Percentiles rank a stretch among this genome's conserved stretches.
phyloP scores from a whole-genome alignment of 345 rosid species.

The Eucalyptus cloeziana region DNA sequence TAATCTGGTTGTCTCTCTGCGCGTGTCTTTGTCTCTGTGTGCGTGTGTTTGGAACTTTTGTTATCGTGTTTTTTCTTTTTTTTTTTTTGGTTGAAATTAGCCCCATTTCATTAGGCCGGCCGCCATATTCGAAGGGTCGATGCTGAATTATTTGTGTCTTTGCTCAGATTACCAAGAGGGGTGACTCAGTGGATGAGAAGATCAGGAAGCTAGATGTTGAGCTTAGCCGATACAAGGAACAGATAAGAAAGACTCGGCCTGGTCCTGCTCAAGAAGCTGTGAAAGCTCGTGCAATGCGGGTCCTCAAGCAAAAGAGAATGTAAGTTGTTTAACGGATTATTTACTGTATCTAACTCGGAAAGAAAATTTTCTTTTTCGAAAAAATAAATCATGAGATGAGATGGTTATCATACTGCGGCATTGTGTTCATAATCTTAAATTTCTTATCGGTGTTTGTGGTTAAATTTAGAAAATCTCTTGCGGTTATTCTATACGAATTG shows the following conservation, averaged over 20 bases:
- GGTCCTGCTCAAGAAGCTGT: conserved; percentile 96
- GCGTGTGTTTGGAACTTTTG: neutral
- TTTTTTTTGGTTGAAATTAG: neutral
- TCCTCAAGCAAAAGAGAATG: conserved; percentile 95
- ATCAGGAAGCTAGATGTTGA: conserved; percentile 71
- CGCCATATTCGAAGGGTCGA: neutral
- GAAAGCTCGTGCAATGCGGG: conserved; percentile 90
- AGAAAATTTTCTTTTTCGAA: neutral
- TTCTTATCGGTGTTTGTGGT: neutral
- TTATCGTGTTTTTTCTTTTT: neutral
- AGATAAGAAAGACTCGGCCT: conserved; percentile 83
- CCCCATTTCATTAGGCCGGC: neutral
- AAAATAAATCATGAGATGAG: neutral
- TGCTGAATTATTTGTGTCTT: neutral
- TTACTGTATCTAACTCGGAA: neutral
- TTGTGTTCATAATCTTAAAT: neutral
- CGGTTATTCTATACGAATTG: neutral
- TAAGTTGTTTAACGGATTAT: neutral
- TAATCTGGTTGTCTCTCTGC: neutral
- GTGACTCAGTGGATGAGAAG: conserved; percentile 10
- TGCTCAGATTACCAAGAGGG: conserved; percentile 25
- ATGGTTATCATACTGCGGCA: neutral
- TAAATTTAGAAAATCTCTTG: neutral
- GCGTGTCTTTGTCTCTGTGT: neutral
- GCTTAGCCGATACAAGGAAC: conserved; percentile 71